These are phyloP conservation scores for Solanum sparsipilum DNA, from an alignment of 257 asterid genomes.

Conservation along the genomic window DNA sequence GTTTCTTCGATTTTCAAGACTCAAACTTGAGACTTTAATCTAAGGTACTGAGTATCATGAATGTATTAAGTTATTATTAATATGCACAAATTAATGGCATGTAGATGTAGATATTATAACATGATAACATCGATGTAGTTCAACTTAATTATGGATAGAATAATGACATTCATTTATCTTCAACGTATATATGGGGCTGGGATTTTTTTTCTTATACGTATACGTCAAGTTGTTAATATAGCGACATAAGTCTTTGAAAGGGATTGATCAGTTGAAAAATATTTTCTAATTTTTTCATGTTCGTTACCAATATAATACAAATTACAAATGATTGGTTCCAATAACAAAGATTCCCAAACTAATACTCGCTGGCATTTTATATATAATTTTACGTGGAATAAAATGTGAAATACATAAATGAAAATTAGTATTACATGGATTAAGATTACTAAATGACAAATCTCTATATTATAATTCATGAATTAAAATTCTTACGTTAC, in stretches of 20 bases:
- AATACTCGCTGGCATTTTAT: fast-evolving
- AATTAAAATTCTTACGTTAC: background rate
- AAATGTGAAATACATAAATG: background rate
- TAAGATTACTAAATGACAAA: background rate
- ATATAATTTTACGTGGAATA: background rate
- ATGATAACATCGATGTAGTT: background rate
- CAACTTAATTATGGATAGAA: background rate
- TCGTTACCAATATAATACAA: too few species aligned
- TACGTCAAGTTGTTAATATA: background rate
- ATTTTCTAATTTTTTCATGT: background rate
- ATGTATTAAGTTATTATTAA: too few species aligned
- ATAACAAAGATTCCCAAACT: background rate
- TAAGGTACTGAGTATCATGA: background rate
- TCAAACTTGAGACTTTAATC: background rate
- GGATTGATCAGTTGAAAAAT: background rate
- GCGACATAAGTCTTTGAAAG: background rate
- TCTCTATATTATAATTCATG: background rate
- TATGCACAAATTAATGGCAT: background rate
- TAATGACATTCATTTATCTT: too few species aligned
- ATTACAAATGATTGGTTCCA: background rate
- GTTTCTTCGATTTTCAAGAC: background rate
- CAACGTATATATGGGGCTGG: background rate
- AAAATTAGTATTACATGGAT: background rate
- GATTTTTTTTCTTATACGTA: background rate
- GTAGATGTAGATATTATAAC: background rate